A percentile compares a stretch with the other conserved stretches of the same genome.
Conservation (phyloP, 2,329 filamentous ascomycete genomes). For the Sclerotinia borealis region DNA sequence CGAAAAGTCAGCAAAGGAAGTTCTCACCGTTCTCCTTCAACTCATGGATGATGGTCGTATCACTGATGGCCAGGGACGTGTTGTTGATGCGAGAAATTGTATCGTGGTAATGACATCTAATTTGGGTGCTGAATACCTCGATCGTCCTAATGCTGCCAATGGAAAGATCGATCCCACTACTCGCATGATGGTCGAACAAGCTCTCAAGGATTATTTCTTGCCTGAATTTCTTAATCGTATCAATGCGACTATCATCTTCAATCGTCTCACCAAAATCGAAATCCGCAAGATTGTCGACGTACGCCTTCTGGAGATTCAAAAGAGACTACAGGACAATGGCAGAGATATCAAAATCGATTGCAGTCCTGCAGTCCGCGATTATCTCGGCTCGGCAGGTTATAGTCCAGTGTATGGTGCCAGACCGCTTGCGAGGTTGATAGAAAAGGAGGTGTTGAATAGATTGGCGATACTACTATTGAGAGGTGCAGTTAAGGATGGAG, state of each 20-base stretch:
- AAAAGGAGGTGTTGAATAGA: conserved; percentile 93
- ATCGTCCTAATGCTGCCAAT: conserved; percentile 68
- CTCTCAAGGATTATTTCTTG: conserved; percentile 91
- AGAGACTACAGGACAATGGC: conserved; percentile 76
- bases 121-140: conserved; percentile 88
- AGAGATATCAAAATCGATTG: conserved; percentile 83
- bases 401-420: conserved; percentile 92
- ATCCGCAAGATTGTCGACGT: conserved; percentile 96
- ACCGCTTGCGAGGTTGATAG: conserved; percentile 81
- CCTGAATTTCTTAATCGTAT: conserved; percentile 99
- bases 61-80: conserved; percentile 91
- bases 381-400: conserved; percentile 85
- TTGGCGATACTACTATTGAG: conserved; percentile 87
- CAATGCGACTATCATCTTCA: conserved; percentile 95
- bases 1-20: conserved; percentile 97
- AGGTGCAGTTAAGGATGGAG: conserved; percentile 78
- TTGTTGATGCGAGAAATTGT: conserved; percentile 94
- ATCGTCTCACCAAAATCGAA: conserved; percentile 81
- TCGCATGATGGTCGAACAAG: conserved; percentile 81
- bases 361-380: conserved; percentile 81
- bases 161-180: conserved; percentile 83
- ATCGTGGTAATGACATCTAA: conserved; percentile 99
- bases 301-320: conserved; percentile 81
- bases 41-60: conserved; percentile 99
- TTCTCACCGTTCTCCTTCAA: conserved; percentile 93